Conservation (phyloP, 192 early-diverging fungal species). For the Spizellomyces sp. region DNA sequence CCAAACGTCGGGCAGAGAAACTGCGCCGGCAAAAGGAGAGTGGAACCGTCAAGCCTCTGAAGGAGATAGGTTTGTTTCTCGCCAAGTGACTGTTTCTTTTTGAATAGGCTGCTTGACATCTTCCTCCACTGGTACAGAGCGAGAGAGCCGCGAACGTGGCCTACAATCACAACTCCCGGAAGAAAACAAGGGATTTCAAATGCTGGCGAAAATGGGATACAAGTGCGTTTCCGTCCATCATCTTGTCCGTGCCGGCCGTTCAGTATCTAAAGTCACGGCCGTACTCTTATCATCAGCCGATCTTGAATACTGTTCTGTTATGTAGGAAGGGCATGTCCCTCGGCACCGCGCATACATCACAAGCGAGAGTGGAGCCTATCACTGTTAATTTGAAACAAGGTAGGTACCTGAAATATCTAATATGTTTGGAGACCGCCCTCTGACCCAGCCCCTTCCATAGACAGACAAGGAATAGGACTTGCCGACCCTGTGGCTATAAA, state of each 20-base stretch:
- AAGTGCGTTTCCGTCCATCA: constrained; percentile 20
- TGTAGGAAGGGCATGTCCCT: constrained; percentile 39
- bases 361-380: constrained; percentile 30
- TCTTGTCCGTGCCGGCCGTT: background rate
- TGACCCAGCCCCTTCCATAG: background rate
- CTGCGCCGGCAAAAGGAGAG: constrained; percentile 12
- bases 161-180: constrained; percentile 27
- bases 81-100: background rate
- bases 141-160: constrained; percentile 35
- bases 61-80: constrained; percentile 25
- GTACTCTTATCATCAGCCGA: background rate
- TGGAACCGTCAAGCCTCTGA: constrained; percentile 25
- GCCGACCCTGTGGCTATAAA: background rate
- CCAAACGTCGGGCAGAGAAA: constrained; percentile 23
- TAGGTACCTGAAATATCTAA: background rate
- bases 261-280: too few relatives aligned
- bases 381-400: background rate
- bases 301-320: background rate
- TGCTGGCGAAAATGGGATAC: constrained; percentile 47
- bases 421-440: background rate
- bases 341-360: constrained; percentile 4
- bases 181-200: constrained; percentile 44
- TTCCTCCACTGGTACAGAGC: constrained; percentile 13
- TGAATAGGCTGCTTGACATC: background rate
- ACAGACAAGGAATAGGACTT: constrained; percentile 15